Base-by-base conservation (phyloP, 192 early-diverging fungal species). In the Umbelopsis sp. region DNA sequence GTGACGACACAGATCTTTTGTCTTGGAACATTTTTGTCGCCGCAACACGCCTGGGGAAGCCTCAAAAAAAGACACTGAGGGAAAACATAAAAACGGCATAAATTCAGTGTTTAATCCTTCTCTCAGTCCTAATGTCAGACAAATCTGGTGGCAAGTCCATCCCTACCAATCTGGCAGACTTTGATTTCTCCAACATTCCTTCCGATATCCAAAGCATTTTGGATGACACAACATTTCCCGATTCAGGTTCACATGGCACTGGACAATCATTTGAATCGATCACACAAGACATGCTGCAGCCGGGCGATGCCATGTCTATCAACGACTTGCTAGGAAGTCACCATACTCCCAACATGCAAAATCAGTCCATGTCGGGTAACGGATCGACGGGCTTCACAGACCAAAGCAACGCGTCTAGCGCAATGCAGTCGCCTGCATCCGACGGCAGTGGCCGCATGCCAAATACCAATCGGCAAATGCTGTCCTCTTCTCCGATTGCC, bases 201-300 rank as follows among this genome's bases (percentile, higher is more conserved):
- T 61, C 55, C 55, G 55, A 61, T 61, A 61, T 61, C 15, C 55
- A 61, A 18, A 61, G 55, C 55, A 61, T 61, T 61, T 35, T 61
- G 33, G 55, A 61, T 61, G 55, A 61, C 55, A 61, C 55, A 33
- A 35, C 55, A 30, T 61, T 61, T 35, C 55, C 55, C 10, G 55
- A 61, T 30, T 15, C 55, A 16, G 55, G 27, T 25, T 61, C 55
- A 61, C 5, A 18, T 30, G 55, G 33, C 33, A 30, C 27, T 16
- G 15, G 16, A 15, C 55, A 61, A 33, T 61, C 55, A 61, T 18
- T 61, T 2, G 27, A 61, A 18, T 61, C 55, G 11, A 61, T 61
- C 18, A 30, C 55, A 13, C 55, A 61, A 33, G 55, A 30, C 18
- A 61, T 61, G 55, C 9, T 61, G 30, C 27, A 25, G 16, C 55